Percentiles rank a stretch among this genome's conserved stretches.
These are phyloP conservation scores for Cladobotryum protrusum DNA, from an alignment of 2,329 filamentous ascomycete species.

Conservation along the genomic window DNA sequence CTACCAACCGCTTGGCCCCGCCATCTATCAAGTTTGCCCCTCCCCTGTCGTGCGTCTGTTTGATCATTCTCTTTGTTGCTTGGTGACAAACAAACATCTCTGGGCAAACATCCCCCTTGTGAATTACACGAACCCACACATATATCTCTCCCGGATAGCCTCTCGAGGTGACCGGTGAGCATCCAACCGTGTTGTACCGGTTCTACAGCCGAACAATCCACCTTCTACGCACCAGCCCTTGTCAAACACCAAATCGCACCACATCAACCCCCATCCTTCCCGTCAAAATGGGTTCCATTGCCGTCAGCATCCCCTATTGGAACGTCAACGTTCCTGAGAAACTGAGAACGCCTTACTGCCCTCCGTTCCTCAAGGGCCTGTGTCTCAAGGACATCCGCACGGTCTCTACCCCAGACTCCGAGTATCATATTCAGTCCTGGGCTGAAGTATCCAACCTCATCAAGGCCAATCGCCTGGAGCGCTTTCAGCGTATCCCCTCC, in stretches of 20 bases:
- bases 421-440: conserved; percentile 64
- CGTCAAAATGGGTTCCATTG: conserved; percentile 30
- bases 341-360: conserved; percentile 61
- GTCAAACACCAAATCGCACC: no score
- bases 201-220: no score
- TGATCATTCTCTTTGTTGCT: background rate
- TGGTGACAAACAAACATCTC: background rate
- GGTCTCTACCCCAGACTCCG: conserved; percentile 62
- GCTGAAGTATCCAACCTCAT: conserved; percentile 59
- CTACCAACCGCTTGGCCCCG: background rate
- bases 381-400: conserved; percentile 63
- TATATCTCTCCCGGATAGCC: no score
- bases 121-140: background rate
- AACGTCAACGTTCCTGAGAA: conserved; percentile 66
- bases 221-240: no score
- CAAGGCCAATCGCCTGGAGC: conserved; percentile 60
- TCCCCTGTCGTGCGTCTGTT: no score
- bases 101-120: background rate
- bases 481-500: conserved; percentile 70
- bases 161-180: no score
- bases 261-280: no score
- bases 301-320: conserved; percentile 60
- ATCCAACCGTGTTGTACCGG: no score
- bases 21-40: no score
- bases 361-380: conserved; percentile 59